Base-by-base conservation (phyloP, 192 early-diverging fungal genomes). In the Linnemannia hyalina region DNA sequence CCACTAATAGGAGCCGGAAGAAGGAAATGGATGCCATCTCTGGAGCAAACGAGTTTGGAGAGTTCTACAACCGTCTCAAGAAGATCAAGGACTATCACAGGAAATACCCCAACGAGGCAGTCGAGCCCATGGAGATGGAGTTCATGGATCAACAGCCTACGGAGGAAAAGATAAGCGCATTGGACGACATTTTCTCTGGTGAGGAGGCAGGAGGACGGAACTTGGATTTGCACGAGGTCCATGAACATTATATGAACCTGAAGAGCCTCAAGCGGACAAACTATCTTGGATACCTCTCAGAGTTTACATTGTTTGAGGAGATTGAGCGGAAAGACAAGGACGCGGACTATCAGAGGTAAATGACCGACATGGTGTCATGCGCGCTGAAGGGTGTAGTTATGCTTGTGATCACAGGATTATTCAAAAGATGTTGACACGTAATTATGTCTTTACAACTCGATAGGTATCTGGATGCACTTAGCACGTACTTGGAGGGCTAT, bases 181-280 rank as follows among this genome's bases (percentile, higher is more conserved):
- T 99, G 46, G 97, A 99, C 69, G 94, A 92, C 15, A 90, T 96
- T 85, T 99, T 98, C 85, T 96, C 96, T n/a, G 97, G 97, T 29
- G 98, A 99, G 89, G 97, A 99, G 88, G 87, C 90, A 4, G 74
- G 92, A 47, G 97, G 98, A 63, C 91, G 93, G 55, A 97, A 96
- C 74, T 87, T 99, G 85, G 97, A 99, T 84, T 89, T 99, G 35
- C 93, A 99, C 77, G 92, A 88, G 26, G 86, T 94, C 77, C 93
- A 96, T 88, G 93, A 94, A 47, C 89, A 90, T n/a, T 99, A 96
- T 81, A 85, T 97, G 75, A 98, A 98, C 76, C 85, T 99, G 23
- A 95, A 95, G 63, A 85, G 80, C 35, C 81, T 94, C 68, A 90
- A 90, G 74, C 87, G 89, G 68, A 72, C 90, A 3, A 91, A 93